These are phyloP conservation scores for Kodamaea fukazawae DNA, from an alignment of 805 yeast species.

Conservation along the genomic window DNA sequence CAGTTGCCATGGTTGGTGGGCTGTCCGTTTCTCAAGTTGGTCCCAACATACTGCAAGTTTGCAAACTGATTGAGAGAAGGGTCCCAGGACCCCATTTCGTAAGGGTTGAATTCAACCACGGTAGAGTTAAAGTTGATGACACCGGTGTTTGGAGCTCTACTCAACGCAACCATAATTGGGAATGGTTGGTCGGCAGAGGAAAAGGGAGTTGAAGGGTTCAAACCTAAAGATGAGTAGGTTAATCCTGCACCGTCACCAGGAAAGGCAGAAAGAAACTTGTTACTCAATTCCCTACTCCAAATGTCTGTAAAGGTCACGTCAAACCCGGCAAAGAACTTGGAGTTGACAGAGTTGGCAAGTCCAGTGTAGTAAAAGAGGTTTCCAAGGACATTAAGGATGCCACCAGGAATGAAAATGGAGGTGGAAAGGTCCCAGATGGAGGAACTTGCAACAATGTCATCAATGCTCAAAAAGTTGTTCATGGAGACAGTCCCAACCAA, in stretches of 20 bases:
- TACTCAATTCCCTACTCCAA: conserved; percentile 40
- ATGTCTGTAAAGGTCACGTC: conserved; percentile 35
- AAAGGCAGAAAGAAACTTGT: conserved; percentile 25
- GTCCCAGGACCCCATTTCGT: conserved; percentile 81
- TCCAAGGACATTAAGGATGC: conserved; percentile 6
- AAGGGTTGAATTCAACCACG: conserved; percentile 38
- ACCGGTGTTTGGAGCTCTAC: conserved; percentile 33
- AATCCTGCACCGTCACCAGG: conserved; percentile 27
- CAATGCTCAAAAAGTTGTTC: conserved; percentile 19
- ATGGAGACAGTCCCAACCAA: conserved; percentile 26
- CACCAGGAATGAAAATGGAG: conserved; percentile 15
- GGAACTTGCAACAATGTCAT: conserved; percentile 14
- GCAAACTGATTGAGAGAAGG: conserved; percentile 64
- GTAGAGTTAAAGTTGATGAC: conserved; percentile 36
- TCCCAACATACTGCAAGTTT: conserved; percentile 67
- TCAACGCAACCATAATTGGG: conserved; percentile 39
- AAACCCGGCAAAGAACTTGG: conserved; percentile 34
- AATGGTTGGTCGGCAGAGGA: conserved; percentile 35
- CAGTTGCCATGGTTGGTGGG: conserved; percentile 47
- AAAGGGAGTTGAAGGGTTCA: conserved; percentile 23
- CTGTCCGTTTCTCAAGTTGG: conserved; percentile 57
- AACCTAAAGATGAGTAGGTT: conserved; percentile 8
- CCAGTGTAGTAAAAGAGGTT: conserved; percentile 39
- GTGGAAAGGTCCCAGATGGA: conserved; percentile 19
- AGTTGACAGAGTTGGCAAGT: conserved; percentile 21